Conservation (phyloP, 1,284 basidiomycete species). For the Marasmius oreades region DNA sequence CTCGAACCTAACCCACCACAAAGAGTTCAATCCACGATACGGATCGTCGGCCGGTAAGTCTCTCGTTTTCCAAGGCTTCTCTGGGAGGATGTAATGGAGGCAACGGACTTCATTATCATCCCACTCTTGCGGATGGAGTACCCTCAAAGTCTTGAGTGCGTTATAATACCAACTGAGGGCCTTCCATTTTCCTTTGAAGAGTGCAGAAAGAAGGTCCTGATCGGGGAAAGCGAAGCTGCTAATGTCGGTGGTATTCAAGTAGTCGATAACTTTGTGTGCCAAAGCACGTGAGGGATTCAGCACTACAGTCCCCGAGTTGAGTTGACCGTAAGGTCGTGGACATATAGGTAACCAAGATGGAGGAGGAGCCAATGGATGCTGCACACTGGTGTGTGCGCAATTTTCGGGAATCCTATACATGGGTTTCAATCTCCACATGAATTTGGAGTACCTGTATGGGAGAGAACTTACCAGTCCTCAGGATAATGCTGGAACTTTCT, state of each 20-base stretch:
- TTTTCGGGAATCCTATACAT: slow-evolving; percentile 78
- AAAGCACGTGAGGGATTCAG: slow-evolving; percentile 70
- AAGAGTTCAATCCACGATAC: slow-evolving; percentile 52
- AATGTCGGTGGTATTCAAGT: slow-evolving; percentile 68
- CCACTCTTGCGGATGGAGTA: slow-evolving; percentile 73
- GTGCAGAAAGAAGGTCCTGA: slow-evolving; percentile 85
- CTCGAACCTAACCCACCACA: slow-evolving; percentile 79
- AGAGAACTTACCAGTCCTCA: slow-evolving; percentile 69
- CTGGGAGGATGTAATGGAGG: slow-evolving; percentile 70
- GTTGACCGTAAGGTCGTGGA: slow-evolving; percentile 71
- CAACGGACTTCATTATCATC: slow-evolving; percentile 73
- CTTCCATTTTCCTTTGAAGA: slow-evolving; percentile 74
- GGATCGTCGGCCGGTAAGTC: slow-evolving; percentile 31
- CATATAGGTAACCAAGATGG: slow-evolving; percentile 44
- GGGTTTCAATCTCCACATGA: not conserved
- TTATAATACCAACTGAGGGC: slow-evolving; percentile 84
- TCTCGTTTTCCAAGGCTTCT: slow-evolving; percentile 73
- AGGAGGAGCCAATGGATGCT: slow-evolving; percentile 47
- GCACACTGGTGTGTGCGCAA: slow-evolving; percentile 75
- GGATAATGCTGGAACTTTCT: slow-evolving; percentile 83
- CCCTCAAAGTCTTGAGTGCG: slow-evolving; percentile 75
- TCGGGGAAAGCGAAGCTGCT: slow-evolving; percentile 82
- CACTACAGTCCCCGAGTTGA: slow-evolving; percentile 90
- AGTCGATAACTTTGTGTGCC: slow-evolving; percentile 48
- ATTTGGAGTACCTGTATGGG: not conserved